Conservation (phyloP, 1,139 yeast genomes). For the Yamadazyma diospyri region DNA sequence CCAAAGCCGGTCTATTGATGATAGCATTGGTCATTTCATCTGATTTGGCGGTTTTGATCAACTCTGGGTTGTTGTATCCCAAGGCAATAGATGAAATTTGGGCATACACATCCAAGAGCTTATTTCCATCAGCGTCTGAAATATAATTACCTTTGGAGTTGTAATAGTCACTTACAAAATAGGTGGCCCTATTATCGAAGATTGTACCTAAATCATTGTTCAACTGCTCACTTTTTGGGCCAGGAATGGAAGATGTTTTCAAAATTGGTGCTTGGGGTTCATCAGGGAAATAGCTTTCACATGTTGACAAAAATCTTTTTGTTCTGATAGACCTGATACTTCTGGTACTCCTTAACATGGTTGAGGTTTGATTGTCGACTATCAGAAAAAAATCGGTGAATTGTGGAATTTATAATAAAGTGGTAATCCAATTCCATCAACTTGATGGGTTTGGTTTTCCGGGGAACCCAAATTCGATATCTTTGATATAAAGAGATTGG, state of each 20-base stretch:
- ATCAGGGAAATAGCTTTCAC: constrained; percentile 37
- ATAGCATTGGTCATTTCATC: constrained; percentile 63
- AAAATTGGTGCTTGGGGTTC: constrained; percentile 55
- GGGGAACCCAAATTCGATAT: no score
- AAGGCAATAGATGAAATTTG: constrained; percentile 69
- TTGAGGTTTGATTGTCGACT: background rate
- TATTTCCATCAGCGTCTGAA: constrained; percentile 64
- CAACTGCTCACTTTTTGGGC: constrained; percentile 50
- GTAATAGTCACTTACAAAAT: constrained; percentile 59
- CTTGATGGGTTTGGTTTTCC: constrained; percentile 9
- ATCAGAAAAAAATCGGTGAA: background rate
- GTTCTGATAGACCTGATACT: constrained; percentile 2
- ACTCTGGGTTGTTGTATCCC: constrained; percentile 67
- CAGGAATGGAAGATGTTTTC: constrained; percentile 50
- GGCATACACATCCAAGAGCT: constrained; percentile 57
- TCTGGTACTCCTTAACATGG: constrained; percentile 2
- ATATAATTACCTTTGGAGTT: constrained; percentile 63
- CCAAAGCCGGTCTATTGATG: constrained; percentile 67
- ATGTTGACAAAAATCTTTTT: constrained; percentile 12
- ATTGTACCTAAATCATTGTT: constrained; percentile 49
- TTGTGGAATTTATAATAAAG: background rate
- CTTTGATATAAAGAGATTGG: no score
- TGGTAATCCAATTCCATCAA: constrained; percentile 7
- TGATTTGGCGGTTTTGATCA: constrained; percentile 52
- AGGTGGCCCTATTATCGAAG: constrained; percentile 63